Conservation (phyloP, 305 asterid genomes). For the Rubia balearica region DNA sequence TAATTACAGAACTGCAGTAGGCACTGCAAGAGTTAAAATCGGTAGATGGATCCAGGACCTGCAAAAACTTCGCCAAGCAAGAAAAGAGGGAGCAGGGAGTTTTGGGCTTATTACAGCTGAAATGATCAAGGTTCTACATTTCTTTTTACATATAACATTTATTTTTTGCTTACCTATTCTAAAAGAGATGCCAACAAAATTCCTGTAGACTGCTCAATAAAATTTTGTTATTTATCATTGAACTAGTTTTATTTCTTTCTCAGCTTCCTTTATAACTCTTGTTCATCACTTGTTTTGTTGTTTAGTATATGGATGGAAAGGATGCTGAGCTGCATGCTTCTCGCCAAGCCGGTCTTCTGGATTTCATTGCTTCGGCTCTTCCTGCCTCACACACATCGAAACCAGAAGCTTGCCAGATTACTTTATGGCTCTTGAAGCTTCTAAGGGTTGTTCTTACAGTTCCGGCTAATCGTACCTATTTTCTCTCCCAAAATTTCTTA, state of each 20-base stretch:
- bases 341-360: conserved; percentile 96
- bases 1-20: conserved; percentile 76
- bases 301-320: conserved; percentile 83
- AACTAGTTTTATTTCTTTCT: conserved; percentile 11
- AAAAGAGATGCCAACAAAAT: background rate
- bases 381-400: conserved; percentile 97
- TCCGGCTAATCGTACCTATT: conserved; percentile 71
- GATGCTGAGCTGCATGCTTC: conserved; percentile 95
- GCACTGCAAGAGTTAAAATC: conserved; percentile 85
- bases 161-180: background rate
- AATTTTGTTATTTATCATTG: background rate
- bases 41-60: conserved; percentile 95
- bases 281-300: conserved; percentile 22
- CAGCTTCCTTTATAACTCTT: conserved; percentile 13
- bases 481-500: conserved; percentile 87
- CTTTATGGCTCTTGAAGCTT: conserved; percentile 71
- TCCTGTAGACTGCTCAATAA: background rate
- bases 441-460: conserved; percentile 57
- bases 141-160: background rate
- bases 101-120: conserved; percentile 90
- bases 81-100: conserved; percentile 89
- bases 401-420: conserved; percentile 94
- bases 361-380: conserved; percentile 95
- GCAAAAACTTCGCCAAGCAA: conserved; percentile 91
- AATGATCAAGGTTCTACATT: conserved; percentile 65